Evolutionary conservation across 2,329 filamentous ascomycete genomes (phyloP).

Genomic region (Alternaria sp.): DNA sequence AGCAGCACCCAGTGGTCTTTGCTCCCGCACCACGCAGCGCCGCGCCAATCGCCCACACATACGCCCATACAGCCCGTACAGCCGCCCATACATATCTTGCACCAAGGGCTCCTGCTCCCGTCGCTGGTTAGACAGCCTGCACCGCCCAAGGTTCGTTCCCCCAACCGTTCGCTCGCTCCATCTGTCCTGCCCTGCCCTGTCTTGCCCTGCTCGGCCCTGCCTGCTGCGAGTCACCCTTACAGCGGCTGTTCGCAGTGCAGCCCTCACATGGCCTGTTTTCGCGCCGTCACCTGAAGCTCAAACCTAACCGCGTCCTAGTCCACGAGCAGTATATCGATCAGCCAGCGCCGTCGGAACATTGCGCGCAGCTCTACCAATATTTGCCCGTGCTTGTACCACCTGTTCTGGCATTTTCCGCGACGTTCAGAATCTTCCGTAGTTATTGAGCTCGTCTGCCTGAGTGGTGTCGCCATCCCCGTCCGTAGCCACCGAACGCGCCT

Average conservation of each 20-base stretch:
- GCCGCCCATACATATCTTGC: conserved; percentile 11
- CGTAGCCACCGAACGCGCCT: conserved; percentile 9
- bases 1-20: conserved; percentile 8
- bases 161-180: conserved; percentile 16
- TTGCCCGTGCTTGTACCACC: conserved; percentile 10
- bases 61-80: not conserved
- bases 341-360: conserved; percentile 13
- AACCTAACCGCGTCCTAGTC: conserved; percentile 16
- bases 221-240: conserved; percentile 32
- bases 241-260: conserved; percentile 29
- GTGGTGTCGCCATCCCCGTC: not conserved
- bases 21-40: conserved; percentile 9
- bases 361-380: conserved; percentile 3
- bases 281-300: conserved; percentile 17
- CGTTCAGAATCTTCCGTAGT: not conserved
- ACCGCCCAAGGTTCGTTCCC: conserved; percentile 13
- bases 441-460: not conserved
- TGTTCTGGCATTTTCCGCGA: conserved; percentile 5
- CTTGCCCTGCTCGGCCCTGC: conserved; percentile 13
- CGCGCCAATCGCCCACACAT: conserved; percentile 7
- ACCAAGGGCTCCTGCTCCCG: conserved; percentile 4
- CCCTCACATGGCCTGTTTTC: conserved; percentile 23
- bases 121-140: conserved; percentile 18
- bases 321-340: conserved; percentile 9
- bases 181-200: conserved; percentile 15